Base-by-base conservation (phyloP, 768 basidiomycete species). In the Lactarius deliciosus region DNA sequence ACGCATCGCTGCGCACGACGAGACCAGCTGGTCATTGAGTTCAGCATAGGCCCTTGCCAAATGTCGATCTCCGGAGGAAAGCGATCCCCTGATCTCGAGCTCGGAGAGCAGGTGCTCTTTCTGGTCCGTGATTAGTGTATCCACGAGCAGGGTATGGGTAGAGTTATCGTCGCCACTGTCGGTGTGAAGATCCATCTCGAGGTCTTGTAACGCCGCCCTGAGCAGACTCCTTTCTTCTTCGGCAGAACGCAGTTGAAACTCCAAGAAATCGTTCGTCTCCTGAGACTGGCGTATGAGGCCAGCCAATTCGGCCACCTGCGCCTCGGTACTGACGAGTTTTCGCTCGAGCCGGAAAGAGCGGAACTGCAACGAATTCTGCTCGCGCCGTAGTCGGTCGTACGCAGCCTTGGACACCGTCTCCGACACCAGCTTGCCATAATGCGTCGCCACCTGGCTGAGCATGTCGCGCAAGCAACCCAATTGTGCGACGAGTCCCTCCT, bases 251-350 rank as follows among this genome's bases (percentile, higher is more conserved):
- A 78, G 64, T 25, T 69, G 69, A 5, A 40, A 53, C 15, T 64
- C 41, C 32, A 90, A 77, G 8, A 83, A 71, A 13, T 67, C 66
- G 68, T 83, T 89, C 60, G 85, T 80, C 16, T 86, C 84, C 56
- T 82, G 82, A 32, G 78, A 76, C 32, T 85, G 82, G 30, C 87
- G 85, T 70, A 89, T 79, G 50, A 91, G 81, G 66, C 83, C 77
- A 1, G 85, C 85, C 9, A 92, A 77, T 67, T 90, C 89, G 15
- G 78, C 74, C 25, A 89, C 86, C 72, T 91, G 89, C 20, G 77
- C 85, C 63, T 90, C 86, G 5, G 88, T 79, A 71, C 88, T 89
- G 47, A 83, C 84, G 16, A 90, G 78, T 74, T 87, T 90, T 66
- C 90, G 85, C 70, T 89, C 85, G 15, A 90, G 76, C 34, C 88